A percentile compares a stretch with the other conserved stretches of the same genome.
Evolutionary conservation across 73 alveolate species (phyloP).

Genomic region (Paramecium pentaurelia): DNA sequence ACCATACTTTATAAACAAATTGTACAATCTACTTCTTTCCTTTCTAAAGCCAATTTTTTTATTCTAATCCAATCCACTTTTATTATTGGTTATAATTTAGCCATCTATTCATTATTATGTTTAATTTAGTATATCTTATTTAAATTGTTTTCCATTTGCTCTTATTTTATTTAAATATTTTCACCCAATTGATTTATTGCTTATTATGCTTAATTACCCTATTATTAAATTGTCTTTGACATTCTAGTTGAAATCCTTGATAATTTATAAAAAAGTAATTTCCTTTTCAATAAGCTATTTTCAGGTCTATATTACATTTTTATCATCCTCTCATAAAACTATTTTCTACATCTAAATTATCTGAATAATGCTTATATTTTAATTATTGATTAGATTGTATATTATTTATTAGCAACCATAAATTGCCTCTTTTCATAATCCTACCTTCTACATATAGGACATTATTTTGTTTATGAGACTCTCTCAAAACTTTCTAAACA

Average conservation of each 20-base stretch:
- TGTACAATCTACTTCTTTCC: constrained; percentile 52
- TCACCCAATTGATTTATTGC: constrained; percentile 29
- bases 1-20: constrained; percentile 46
- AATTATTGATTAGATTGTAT: constrained; percentile 2
- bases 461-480: constrained; percentile 30
- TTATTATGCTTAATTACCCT: neutral
- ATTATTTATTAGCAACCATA: constrained; percentile 16
- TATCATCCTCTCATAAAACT: constrained; percentile 13
- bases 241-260: constrained; percentile 4
- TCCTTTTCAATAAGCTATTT: neutral
- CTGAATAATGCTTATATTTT: constrained; percentile 28
- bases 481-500: constrained; percentile 64
- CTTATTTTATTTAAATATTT: neutral
- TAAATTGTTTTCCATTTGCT: constrained; percentile 31
- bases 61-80: constrained; percentile 42
- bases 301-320: constrained; percentile 6
- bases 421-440: constrained; percentile 59
- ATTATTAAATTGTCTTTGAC: neutral
- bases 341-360: constrained; percentile 15
- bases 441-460: constrained; percentile 63
- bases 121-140: neutral
- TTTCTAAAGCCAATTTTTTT: neutral
- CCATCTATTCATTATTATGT: neutral
- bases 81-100: neutral
- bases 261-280: constrained; percentile 15